Percentiles rank a stretch among this genome's conserved stretches.
phyloP scores from a whole-genome alignment of 306 rosid genomes.

The Vigna unguiculata region DNA sequence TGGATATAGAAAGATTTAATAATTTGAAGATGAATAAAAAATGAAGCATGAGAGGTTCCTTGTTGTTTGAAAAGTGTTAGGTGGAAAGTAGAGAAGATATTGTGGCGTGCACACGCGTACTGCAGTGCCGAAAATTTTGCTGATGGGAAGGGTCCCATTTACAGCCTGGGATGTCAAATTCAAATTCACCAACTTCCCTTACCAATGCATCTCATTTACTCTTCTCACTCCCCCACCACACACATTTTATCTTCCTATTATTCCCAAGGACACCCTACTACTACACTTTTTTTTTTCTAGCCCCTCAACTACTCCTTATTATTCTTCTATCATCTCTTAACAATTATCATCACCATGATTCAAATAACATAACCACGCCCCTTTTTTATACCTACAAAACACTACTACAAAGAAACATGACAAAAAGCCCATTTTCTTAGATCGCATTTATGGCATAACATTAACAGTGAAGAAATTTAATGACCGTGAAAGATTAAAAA shows the following conservation, averaged over 20 bases:
- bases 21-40: no score
- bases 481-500: not conserved
- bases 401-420: not conserved
- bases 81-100: not conserved
- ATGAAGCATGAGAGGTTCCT: no score
- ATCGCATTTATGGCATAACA: not conserved
- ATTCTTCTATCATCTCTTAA: not conserved
- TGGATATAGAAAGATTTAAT: no score
- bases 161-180: slow-evolving; percentile 30
- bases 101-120: slow-evolving; percentile 8
- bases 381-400: no score
- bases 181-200: slow-evolving; percentile 17
- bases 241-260: not conserved
- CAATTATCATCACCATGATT: no score
- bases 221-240: not conserved
- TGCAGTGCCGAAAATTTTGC: slow-evolving; percentile 28
- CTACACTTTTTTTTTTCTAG: not conserved
- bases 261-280: not conserved
- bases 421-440: not conserved
- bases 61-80: not conserved
- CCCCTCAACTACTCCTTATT: not conserved
- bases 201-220: not conserved
- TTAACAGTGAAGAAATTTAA: not conserved
- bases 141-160: slow-evolving; percentile 1
- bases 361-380: no score